Evolutionary conservation across 2,329 filamentous ascomycete genomes (phyloP).

Genomic region (Phialophora tarda): DNA sequence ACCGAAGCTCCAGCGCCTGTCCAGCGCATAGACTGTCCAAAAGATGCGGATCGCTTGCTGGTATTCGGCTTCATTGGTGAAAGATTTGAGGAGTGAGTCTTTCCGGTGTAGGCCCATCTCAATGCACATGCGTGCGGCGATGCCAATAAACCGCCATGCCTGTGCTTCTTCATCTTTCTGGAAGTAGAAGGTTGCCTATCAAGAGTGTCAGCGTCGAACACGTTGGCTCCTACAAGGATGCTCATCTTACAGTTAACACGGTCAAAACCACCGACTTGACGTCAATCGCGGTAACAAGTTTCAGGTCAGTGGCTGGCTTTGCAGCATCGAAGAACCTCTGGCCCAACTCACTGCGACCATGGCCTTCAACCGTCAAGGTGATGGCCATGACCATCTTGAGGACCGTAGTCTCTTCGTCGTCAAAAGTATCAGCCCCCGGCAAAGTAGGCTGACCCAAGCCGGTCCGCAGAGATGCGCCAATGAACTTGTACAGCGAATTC

Average conservation of each 20-base stretch:
- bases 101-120: slow-evolving; percentile 83
- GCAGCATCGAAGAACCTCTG: slow-evolving; percentile 76
- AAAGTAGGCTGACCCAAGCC: slow-evolving; percentile 62
- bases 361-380: slow-evolving; percentile 76
- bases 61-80: slow-evolving; percentile 71
- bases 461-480: slow-evolving; percentile 68
- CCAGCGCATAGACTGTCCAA: slow-evolving; percentile 85
- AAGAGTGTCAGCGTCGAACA: neutral
- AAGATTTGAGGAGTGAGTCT: slow-evolving; percentile 71
- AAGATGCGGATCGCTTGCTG: slow-evolving; percentile 73
- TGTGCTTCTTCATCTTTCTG: slow-evolving; percentile 83
- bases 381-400: slow-evolving; percentile 85
- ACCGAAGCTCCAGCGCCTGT: slow-evolving; percentile 87
- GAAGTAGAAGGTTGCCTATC: slow-evolving; percentile 76
- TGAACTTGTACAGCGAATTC: slow-evolving; percentile 71
- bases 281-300: slow-evolving; percentile 62
- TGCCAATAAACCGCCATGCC: slow-evolving; percentile 84
- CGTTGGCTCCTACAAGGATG: neutral
- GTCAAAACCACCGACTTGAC: slow-evolving; percentile 65
- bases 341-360: slow-evolving; percentile 77
- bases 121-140: slow-evolving; percentile 78
- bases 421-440: slow-evolving; percentile 64
- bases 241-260: slow-evolving; percentile 57
- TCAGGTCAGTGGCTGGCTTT: slow-evolving; percentile 70
- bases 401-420: slow-evolving; percentile 69